These are phyloP conservation scores for Tieghemiomyces parasiticus DNA, from an alignment of 192 early-diverging fungal species.

Conservation along the genomic window DNA sequence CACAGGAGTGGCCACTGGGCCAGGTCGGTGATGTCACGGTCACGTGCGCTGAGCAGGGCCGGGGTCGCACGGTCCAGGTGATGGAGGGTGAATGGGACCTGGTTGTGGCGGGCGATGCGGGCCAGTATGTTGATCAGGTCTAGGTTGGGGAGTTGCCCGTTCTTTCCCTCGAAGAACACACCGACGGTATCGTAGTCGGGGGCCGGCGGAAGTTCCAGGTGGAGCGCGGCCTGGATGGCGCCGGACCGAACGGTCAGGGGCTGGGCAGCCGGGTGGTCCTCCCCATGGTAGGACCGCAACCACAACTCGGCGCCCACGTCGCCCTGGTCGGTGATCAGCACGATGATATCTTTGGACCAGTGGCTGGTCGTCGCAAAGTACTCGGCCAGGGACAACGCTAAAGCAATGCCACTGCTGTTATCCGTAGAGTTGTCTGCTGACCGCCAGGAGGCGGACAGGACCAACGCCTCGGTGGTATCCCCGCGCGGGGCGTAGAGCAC, in stretches of 20 bases:
- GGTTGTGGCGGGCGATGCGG: constrained; percentile 30
- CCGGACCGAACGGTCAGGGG: constrained; percentile 40
- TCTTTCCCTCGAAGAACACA: constrained; percentile 48
- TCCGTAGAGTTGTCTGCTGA: constrained; percentile 19
- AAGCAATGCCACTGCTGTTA: constrained; percentile 31
- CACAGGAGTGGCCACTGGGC: constrained; percentile 19
- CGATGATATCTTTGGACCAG: constrained; percentile 88
- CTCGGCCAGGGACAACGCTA: constrained; percentile 27
- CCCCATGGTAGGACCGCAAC: constrained; percentile 82
- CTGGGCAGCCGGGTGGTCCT: constrained; percentile 19
- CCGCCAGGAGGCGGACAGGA: constrained; percentile 70
- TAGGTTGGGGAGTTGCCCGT: constrained; percentile 84
- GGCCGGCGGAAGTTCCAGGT: constrained; percentile 66
- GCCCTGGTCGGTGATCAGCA: constrained; percentile 69
- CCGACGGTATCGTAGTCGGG: constrained; percentile 11
- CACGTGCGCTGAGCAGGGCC: constrained; percentile 9
- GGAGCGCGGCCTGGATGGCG: constrained; percentile 71
- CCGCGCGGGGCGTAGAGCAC: constrained; percentile 64
- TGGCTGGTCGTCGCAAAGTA: constrained; percentile 38
- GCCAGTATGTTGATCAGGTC: constrained; percentile 74
- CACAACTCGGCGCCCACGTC: constrained; percentile 65
- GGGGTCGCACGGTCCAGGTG: constrained; percentile 14
- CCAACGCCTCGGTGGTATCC: constrained; percentile 78
- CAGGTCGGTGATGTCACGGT: constrained; percentile 15
- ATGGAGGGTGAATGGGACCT: constrained; percentile 29